phyloP scores from a whole-genome alignment of 2,329 filamentous ascomycete genomes.

The Sporothrix luriei region DNA sequence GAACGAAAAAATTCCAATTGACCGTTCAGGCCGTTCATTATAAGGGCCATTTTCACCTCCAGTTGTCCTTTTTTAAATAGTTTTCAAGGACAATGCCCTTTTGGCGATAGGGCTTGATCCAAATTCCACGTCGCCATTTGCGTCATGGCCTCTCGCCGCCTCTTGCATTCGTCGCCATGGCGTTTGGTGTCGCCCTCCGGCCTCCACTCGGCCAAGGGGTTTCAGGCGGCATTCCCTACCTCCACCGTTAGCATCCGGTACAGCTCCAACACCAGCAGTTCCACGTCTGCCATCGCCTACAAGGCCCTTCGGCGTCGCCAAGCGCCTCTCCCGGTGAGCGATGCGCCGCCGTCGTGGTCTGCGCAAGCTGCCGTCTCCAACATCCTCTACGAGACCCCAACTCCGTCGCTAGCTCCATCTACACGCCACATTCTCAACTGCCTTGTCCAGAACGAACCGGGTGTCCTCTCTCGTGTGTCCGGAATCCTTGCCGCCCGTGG shows the following conservation, averaged over 20 bases:
- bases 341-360: slow-evolving; percentile 77
- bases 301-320: slow-evolving; percentile 93
- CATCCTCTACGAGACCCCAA: slow-evolving; percentile 97
- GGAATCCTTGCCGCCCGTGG: slow-evolving; percentile 93
- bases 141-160: slow-evolving; percentile 33
- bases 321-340: slow-evolving; percentile 77
- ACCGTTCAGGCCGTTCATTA: neutral
- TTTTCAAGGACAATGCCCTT: slow-evolving; percentile 27
- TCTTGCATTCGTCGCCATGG: slow-evolving; percentile 36
- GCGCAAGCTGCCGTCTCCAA: slow-evolving; percentile 94
- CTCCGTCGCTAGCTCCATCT: slow-evolving; percentile 77
- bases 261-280: slow-evolving; percentile 60
- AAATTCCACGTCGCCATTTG: neutral
- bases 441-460: slow-evolving; percentile 97
- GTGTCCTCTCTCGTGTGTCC: slow-evolving; percentile 93
- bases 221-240: slow-evolving; percentile 38
- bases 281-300: slow-evolving; percentile 93
- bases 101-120: slow-evolving; percentile 30
- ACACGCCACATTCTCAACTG: slow-evolving; percentile 98
- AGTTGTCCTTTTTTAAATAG: neutral
- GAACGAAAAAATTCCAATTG: slow-evolving; percentile 1
- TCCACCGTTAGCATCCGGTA: slow-evolving; percentile 42
- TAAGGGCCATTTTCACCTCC: neutral
- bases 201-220: slow-evolving; percentile 25
- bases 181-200: slow-evolving; percentile 36